These are phyloP conservation scores for Diutina catenulata DNA, from an alignment of 1,139 yeast genomes.

Conservation along the genomic window DNA sequence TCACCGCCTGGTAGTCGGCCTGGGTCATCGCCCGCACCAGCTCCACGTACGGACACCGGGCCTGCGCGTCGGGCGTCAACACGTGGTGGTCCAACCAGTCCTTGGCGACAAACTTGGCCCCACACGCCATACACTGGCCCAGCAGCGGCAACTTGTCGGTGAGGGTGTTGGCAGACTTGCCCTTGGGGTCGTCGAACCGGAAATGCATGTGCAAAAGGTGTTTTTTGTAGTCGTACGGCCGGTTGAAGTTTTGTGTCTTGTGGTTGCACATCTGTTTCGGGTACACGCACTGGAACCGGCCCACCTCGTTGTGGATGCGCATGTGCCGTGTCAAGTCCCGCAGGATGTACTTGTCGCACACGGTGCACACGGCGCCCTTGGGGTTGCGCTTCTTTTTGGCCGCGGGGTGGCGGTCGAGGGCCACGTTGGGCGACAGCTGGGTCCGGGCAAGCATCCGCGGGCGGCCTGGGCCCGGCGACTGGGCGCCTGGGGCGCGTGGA, in stretches of 20 bases:
- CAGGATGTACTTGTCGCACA: conserved; percentile 32
- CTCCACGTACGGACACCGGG: not conserved
- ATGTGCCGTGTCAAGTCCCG: conserved; percentile 34
- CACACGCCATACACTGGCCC: conserved; percentile 32
- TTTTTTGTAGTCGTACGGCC: conserved; percentile 39
- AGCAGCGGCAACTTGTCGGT: conserved; percentile 30
- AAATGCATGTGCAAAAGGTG: conserved; percentile 35
- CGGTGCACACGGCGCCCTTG: conserved; percentile 29
- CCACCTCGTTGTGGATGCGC: conserved; percentile 36
- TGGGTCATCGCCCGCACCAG: not conserved
- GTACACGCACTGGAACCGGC: conserved; percentile 34
- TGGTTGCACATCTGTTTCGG: conserved; percentile 32
- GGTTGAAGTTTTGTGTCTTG: conserved; percentile 32
- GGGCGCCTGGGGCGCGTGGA: not conserved
- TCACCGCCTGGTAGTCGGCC: no score
- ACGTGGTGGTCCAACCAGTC: conserved; percentile 34
- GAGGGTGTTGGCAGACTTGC: conserved; percentile 29
- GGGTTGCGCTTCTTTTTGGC: conserved; percentile 20
- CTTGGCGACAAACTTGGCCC: conserved; percentile 20
- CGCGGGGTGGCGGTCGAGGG: conserved; percentile 3
- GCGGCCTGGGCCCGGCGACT: not conserved
- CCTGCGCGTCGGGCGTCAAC: conserved; percentile 15
- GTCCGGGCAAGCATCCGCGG: not conserved
- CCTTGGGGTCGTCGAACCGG: conserved; percentile 32
- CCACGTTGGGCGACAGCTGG: conserved; percentile 1